Evolutionary conservation across 495 filamentous ascomycete species (phyloP).

Genomic region (Bacidia rubella): DNA sequence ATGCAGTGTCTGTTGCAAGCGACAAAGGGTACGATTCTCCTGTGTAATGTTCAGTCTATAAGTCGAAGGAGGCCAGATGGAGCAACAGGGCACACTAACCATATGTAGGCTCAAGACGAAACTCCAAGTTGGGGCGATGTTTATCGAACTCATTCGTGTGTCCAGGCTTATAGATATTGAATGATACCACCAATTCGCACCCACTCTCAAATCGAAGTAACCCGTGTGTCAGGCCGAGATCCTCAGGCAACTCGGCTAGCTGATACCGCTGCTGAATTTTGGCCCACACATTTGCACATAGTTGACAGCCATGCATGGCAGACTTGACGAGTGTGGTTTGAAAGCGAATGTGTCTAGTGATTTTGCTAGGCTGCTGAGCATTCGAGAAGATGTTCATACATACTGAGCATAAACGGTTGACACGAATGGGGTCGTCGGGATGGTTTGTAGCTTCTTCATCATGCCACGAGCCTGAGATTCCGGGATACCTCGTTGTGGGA

Average conservation of each 20-base stretch:
- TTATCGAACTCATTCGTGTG: background rate
- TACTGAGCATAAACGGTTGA: background rate
- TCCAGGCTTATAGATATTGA: background rate
- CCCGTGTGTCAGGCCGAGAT: background rate
- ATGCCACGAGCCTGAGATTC: background rate
- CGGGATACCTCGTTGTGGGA: no score
- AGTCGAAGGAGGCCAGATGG: background rate
- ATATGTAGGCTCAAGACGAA: background rate
- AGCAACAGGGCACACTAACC: background rate
- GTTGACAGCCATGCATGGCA: background rate
- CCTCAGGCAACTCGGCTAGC: background rate
- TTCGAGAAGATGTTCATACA: background rate
- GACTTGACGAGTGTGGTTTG: background rate
- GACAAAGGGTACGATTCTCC: background rate
- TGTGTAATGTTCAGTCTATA: background rate
- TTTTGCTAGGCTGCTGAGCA: background rate
- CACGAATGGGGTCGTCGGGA: background rate
- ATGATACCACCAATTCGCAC: background rate
- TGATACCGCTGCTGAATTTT: background rate
- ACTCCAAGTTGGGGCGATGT: background rate
- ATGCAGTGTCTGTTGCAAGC: background rate
- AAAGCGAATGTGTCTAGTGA: background rate
- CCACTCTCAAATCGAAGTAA: background rate
- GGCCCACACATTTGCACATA: background rate
- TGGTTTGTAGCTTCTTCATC: background rate